Evolutionary conservation across 2,329 filamentous ascomycete species (phyloP), one percentile per base, ranked within the genome.

Genomic region (Ustulina deusta): DNA sequence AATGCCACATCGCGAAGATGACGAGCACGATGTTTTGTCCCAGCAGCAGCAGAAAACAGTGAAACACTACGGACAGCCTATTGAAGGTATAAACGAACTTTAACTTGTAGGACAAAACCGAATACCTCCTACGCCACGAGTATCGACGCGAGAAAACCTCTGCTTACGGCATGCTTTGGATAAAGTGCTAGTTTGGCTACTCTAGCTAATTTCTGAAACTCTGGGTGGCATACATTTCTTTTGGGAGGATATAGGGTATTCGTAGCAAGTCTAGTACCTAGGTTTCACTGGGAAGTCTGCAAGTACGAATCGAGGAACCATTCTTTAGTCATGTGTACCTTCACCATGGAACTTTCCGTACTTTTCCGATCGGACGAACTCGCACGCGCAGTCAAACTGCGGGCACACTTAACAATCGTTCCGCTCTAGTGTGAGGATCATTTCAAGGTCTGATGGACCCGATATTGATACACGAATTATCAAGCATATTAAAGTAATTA

Each of bases 1-100:
- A 17, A 22, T 38, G 49, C 61, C 52, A 11, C 54, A 69, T 9
- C 20, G 68, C 10, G 66, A 72, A 32, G 72, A 42, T 22, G 60
- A 25, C 13, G 36, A 63, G 59, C 54, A 65, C 32, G 75, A 63
- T 44, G 38, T 60, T 9, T 29, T 65, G 2, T 55, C 25, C 10
- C 60, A 64, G 25, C 59, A 69, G 25, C 63, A 69, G 27, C 5
- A 52, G 15, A 56, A 51, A 15, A 38, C 44, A 25, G 20, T 55
- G 5, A 32, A 44, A 34, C 7, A 49, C 3, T 61, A 63, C n/a
- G 51, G 55, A 1, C 58, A 13, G 0, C 44, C 58, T 4, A n/a
- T 20, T 32, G 58, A 63, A 20, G 59, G 40, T 20, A 2, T 63
- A 2, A 56, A 63, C 6, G 68, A 70, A 36, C 59, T 68, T 9